Evolutionary conservation across 2,329 filamentous ascomycete genomes (phyloP), one percentile per base, ranked within the genome.

Genomic region (Fusarium musae): DNA sequence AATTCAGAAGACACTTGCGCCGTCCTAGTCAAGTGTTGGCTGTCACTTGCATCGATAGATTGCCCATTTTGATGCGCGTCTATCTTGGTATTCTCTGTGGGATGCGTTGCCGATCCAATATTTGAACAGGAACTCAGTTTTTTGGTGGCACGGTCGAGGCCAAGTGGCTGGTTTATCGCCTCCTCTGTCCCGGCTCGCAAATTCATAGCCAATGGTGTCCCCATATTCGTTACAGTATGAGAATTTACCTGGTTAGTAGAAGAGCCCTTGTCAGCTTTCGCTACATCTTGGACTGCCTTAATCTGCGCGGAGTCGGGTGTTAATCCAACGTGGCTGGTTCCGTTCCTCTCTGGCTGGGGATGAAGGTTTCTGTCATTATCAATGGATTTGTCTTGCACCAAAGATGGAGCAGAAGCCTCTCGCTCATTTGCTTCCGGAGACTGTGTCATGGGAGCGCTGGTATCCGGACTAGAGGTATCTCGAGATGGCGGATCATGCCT

Each of bases 41-140:
- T 39, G n/a, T 54, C 16, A 30, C 46, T 36, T 32, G 59, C 37
- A 23, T 46, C 36, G 13, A 59, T 19, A 6, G 6, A 40, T 40
- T 39, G 64, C n/a, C 43, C 58, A 46, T 43, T 42, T 40, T 44
- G 61, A 34, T 54, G 57, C 17, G 53, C 46, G n/a, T 58, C 37
- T 34, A 32, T 46, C 57, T 62, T 66, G n/a, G 40, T 28, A 36
- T 40, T 37, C 23, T 32, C 36, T 32, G 28, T 50, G 32, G 17
- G 23, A 15, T 40, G 23, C 42, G 19, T 9, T 17, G 37, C 63
- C 46, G 59, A 53, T n/a, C 37, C 50, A 60, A 62, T 59, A 26
- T 39, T 42, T 42, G 67, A 36, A 57, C 52, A 58, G 49, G 52
- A 58, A 36, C 57, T 59, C 5, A 19, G 39, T 16, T 50, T 56